Base-by-base conservation (phyloP, 441 rosid genomes). In the Populus hybrid region DNA sequence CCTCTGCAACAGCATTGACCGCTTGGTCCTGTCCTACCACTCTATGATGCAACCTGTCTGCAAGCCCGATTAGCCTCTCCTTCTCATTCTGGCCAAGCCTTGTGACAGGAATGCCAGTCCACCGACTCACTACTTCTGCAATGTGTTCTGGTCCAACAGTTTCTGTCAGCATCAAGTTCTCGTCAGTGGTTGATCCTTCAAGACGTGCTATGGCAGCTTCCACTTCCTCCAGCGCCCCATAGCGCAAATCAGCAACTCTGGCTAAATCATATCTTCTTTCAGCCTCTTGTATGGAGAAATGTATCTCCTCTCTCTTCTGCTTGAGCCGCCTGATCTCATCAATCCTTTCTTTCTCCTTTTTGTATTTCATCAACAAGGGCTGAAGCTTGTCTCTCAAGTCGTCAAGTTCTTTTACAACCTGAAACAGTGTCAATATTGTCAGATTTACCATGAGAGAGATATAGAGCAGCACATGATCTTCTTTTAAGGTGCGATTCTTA, bases 61-160 rank as follows among this genome's bases (percentile, higher is more conserved):
- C 90, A 50, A 95, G 90, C 45, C 99, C 99, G 68, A 91, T 88
- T 67, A 95, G 68, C 86, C 95, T 89, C 61, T 88, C 94, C 65
- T 92, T 95, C 11, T 93, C 99, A 33, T 91, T 87, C 86, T 91
- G 95, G 35, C 99, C 97, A 1, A 95, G 98, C 81, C 99, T 90
- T 14, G 95, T 95, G 9, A 95, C 97, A 29, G 99, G 99, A 64
- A 95, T 90, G 61, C 99, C 99, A 7, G 99, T 95, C 99, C 99
- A 95, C 11, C 97, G 92, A 80, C 97, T 89, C 73, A 93, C 99
- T 9, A 93, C 99, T 80, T 95, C 99, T 0, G 98, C 97, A 65
- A 95, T 95, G 8, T 95, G 99, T 3, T 95, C 99, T 0, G 99
- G 97, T 20, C 90, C 93, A 68, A 95, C 99, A 2, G 90, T 88